Evolutionary conservation across 495 filamentous ascomycete species (phyloP).

Genomic region (Penicillium antarcticum): DNA sequence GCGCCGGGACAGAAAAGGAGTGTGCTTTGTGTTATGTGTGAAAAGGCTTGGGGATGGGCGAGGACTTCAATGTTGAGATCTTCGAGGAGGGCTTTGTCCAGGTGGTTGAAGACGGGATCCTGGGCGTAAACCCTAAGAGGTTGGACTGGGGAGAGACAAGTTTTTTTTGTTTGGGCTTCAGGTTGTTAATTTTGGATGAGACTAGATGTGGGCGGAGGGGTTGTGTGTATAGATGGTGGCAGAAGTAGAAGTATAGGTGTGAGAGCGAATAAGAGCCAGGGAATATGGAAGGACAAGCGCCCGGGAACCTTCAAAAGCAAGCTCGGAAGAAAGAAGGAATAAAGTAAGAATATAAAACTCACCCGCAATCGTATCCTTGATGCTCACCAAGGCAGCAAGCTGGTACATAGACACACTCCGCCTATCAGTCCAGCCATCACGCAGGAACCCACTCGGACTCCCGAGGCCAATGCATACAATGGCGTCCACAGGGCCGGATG

Average conservation of each 20-base stretch:
- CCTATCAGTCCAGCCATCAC: slow-evolving; percentile 46
- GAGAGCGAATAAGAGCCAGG: too few species aligned
- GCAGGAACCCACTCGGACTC: slow-evolving; percentile 45
- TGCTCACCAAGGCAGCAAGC: slow-evolving; percentile 56
- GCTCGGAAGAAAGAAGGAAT: not conserved
- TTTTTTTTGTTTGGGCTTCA: not conserved
- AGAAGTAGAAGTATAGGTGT: too few species aligned
- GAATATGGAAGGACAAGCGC: too few species aligned
- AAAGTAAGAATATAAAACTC: not conserved
- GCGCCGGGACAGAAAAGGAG: slow-evolving; percentile 62
- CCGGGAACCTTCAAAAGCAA: not conserved
- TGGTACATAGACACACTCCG: slow-evolving; percentile 50
- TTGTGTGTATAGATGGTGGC: too few species aligned
- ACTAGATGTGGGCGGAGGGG: not conserved
- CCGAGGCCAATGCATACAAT: slow-evolving; percentile 55
- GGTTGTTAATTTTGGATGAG: not conserved
- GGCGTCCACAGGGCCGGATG: slow-evolving; percentile 8
- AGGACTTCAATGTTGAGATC: slow-evolving; percentile 52
- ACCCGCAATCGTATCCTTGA: slow-evolving; percentile 36
- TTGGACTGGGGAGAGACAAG: not conserved
- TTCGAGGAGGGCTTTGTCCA: slow-evolving; percentile 57
- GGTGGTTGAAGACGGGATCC: slow-evolving; percentile 65
- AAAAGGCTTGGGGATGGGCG: slow-evolving; percentile 55
- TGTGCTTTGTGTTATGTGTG: slow-evolving; percentile 45
- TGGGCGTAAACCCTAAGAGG: slow-evolving; percentile 51